Base-by-base conservation (phyloP, 495 filamentous ascomycete genomes). In the Lophiostoma macrostomum region DNA sequence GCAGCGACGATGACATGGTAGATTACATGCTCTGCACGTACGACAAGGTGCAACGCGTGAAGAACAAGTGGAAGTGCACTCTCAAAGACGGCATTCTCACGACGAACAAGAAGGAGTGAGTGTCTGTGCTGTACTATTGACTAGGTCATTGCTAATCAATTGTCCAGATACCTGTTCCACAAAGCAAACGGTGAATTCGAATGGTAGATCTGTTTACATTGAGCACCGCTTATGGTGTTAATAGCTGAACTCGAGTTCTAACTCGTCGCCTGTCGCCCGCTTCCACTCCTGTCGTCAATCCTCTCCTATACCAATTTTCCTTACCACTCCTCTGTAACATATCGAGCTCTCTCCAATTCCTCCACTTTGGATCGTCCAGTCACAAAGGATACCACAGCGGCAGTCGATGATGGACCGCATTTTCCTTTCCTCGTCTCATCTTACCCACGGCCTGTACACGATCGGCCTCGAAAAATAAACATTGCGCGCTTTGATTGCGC, bases 21-120 rank as follows among this genome's bases (percentile, higher is more conserved):
- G 85, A 94, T 54, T 88, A 93, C 69, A 96, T 96, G 88, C 81
- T 97, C 31, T 98, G 93, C 74, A 95, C 93, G 63, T 98, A 98
- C 66, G 93, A 99, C 74, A 99, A 99, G 75, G 93, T 99, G 16
- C 91, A 96, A 71, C 78, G 93, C 42, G 94, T 96, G 52, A 99
- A 99, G 83, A 99, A 96, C 70, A 99, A 97, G 84, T 99, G 93
- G 93, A 99, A 99, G 83, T 99, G 93, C 73, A 88, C 87, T 4
- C 78, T 99, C 46, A 97, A 97, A 75, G 93, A 99, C 63, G 93
- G 93, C 14, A 87, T 99, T 13, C 76, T 99, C 56, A 95, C 85
- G 40, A 87, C 90, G 30, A 88, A 88, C 58, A 84, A 86, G 56
- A 91, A 85, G 69, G 93, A 99, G 80, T 88, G 69, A 72, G 83